Percentiles rank a stretch among this genome's conserved stretches.
Conservation (phyloP, 2,329 filamentous ascomycete genomes). For the Hortaea werneckii region DNA sequence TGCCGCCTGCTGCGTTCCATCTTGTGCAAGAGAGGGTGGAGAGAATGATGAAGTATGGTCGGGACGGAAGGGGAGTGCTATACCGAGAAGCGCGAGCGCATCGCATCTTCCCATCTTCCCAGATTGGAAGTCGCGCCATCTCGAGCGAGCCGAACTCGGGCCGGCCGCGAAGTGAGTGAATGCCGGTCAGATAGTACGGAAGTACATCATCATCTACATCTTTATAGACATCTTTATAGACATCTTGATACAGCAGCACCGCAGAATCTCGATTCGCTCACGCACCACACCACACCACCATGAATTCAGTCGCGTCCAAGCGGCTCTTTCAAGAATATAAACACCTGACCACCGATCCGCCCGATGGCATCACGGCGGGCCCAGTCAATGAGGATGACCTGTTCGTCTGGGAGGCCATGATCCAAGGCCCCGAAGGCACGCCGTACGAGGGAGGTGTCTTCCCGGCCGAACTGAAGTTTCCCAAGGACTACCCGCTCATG, state of each 20-base stretch:
- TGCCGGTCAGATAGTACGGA: too few species aligned
- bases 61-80: too few species aligned
- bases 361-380: conserved; percentile 94
- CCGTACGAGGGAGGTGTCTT: conserved; percentile 95
- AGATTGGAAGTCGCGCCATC: too few species aligned
- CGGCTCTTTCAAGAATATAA: conserved; percentile 96
- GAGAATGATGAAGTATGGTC: background rate
- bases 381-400: conserved; percentile 91
- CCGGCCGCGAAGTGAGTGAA: too few species aligned
- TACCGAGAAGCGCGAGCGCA: too few species aligned
- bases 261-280: background rate
- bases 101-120: too few species aligned
- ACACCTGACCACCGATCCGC: conserved; percentile 82
- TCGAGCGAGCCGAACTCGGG: too few species aligned
- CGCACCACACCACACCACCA: conserved; percentile 6
- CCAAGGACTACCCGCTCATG: conserved; percentile 91
- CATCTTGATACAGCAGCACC: too few species aligned
- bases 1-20: conserved; percentile 34
- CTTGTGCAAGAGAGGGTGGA: conserved; percentile 5
- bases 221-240: too few species aligned
- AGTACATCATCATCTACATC: too few species aligned
- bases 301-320: conserved; percentile 46
- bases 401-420: conserved; percentile 90
- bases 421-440: conserved; percentile 89
- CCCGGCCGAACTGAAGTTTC: conserved; percentile 87